Evolutionary conservation across 345 rosid genomes (phyloP).

Genomic region (Linum lewisii): DNA sequence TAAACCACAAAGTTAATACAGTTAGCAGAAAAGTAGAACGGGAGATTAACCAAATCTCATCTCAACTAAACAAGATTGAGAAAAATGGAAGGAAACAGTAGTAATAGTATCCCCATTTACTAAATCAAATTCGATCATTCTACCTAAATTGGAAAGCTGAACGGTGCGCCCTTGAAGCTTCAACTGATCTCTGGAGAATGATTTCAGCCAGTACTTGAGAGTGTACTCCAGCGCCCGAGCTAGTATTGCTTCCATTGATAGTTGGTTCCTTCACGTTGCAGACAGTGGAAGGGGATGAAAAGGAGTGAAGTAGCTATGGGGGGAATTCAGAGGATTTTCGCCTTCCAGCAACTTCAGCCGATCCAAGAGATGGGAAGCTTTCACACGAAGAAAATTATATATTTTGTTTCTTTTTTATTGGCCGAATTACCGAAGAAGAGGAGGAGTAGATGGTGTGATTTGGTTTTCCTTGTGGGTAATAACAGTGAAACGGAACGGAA

Average conservation of each 20-base stretch:
- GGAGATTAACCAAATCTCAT: background rate
- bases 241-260: conserved; percentile 80
- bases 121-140: background rate
- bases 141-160: conserved; percentile 87
- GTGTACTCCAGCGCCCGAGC: conserved; percentile 97
- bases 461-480: no score
- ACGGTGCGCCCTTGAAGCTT: conserved; percentile 87
- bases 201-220: conserved; percentile 98
- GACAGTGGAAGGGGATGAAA: no score
- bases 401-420: no score
- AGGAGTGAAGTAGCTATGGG: no score
- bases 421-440: no score
- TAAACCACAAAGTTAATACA: conserved; percentile 14
- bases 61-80: background rate
- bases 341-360: no score
- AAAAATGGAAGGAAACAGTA: background rate
- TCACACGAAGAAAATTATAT: no score
- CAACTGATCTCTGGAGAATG: conserved; percentile 95
- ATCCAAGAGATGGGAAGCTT: no score
- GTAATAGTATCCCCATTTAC: background rate
- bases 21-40: background rate
- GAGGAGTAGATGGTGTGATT: no score
- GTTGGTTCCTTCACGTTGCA: no score
- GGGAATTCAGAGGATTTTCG: no score
- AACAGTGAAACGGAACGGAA: no score